These are phyloP conservation scores for Coemansia sp. DNA, from an alignment of 192 early-diverging fungal species.

Conservation along the genomic window DNA sequence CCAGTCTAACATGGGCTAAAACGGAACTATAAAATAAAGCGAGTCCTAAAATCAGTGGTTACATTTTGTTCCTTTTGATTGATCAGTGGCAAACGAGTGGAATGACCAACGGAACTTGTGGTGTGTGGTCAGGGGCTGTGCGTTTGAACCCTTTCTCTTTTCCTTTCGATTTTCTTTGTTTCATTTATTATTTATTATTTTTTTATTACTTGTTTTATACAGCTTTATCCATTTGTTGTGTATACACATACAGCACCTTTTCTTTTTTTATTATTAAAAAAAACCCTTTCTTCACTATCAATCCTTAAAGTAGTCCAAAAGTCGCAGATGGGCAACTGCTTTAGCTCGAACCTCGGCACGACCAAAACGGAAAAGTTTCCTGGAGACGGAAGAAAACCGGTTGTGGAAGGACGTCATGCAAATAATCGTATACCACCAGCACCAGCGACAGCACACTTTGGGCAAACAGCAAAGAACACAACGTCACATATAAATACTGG, in stretches of 20 bases:
- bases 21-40: too few species aligned
- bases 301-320: background rate
- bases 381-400: background rate
- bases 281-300: background rate
- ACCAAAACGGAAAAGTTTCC: background rate
- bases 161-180: background rate
- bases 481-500: too few species aligned
- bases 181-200: too few species aligned
- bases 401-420: background rate
- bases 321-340: constrained; percentile 15
- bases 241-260: background rate
- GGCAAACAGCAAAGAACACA: too few species aligned
- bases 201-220: too few species aligned
- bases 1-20: too few species aligned
- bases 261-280: too few species aligned
- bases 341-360: constrained; percentile 8
- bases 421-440: too few species aligned
- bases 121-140: background rate
- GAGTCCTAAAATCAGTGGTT: background rate
- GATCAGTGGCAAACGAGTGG: background rate
- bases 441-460: too few species aligned
- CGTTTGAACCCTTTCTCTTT: background rate
- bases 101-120: background rate
- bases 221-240: too few species aligned
- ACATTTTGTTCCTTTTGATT: background rate